These are phyloP conservation scores for Funneliformis geosporum DNA, from an alignment of 192 early-diverging fungal species.

Conservation along the genomic window DNA sequence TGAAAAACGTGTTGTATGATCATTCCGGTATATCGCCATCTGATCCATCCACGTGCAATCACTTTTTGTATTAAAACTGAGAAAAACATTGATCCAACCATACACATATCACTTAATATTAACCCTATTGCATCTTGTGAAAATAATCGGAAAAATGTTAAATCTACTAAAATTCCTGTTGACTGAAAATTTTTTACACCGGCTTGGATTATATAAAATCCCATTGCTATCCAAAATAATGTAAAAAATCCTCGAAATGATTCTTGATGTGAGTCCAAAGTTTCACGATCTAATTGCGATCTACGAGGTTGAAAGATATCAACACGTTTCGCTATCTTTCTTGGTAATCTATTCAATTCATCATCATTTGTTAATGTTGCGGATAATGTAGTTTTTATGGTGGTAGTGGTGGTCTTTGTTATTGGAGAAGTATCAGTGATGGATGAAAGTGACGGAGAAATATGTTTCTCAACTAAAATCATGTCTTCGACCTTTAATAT, in stretches of 20 bases:
- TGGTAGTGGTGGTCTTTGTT: not conserved
- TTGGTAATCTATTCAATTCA: conserved; percentile 11
- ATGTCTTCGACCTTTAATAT: not conserved
- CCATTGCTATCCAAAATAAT: conserved; percentile 83
- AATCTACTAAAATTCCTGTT: conserved; percentile 51
- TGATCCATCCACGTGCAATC: conserved; percentile 52
- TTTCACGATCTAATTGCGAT: conserved; percentile 48
- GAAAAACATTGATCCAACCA: conserved; percentile 68
- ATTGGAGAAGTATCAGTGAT: not conserved
- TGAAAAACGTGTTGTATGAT: conserved; percentile 66
- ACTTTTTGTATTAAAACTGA: conserved; percentile 64
- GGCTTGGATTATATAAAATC: conserved; percentile 64
- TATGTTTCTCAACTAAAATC: not conserved
- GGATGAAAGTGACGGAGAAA: too few species aligned
- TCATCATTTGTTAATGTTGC: not conserved
- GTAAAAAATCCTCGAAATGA: conserved; percentile 76
- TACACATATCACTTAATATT: conserved; percentile 66
- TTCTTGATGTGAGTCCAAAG: conserved; percentile 38
- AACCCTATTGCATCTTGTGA: conserved; percentile 66
- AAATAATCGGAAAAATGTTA: conserved; percentile 58
- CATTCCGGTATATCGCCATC: conserved; percentile 47
- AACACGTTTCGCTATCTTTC: conserved; percentile 30
- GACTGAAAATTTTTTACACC: conserved; percentile 57
- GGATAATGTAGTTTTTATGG: not conserved
- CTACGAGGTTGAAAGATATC: conserved; percentile 42